Evolutionary conservation across 1,284 basidiomycete genomes (phyloP).

Genomic region (Pseudozyma sp.): DNA sequence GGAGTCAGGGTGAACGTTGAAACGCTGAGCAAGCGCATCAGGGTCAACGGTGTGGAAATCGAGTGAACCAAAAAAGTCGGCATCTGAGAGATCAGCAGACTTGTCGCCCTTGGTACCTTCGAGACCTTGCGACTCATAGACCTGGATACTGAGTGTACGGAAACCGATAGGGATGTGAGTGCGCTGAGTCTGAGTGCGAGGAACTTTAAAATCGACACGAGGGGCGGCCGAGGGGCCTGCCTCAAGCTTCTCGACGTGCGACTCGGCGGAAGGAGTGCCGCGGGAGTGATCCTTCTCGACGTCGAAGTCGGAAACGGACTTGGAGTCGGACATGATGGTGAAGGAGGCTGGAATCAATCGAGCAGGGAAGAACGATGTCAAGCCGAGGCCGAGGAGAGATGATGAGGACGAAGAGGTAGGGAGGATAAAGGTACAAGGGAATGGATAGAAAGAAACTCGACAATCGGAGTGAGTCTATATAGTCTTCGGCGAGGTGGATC

Average conservation of each 20-base stretch:
- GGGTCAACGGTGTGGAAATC: slow-evolving; percentile 74
- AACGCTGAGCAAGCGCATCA: slow-evolving; percentile 73
- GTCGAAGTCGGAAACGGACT: slow-evolving; percentile 36
- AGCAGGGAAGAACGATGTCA: slow-evolving; percentile 17
- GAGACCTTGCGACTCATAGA: slow-evolving; percentile 51
- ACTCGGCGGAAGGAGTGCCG: slow-evolving; percentile 21
- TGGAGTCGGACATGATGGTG: slow-evolving; percentile 32
- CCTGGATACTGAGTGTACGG: slow-evolving; percentile 60
- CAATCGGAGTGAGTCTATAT: slow-evolving; percentile 10
- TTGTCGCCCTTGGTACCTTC: slow-evolving; percentile 33
- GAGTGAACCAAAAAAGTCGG: slow-evolving; percentile 65
- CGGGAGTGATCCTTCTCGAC: slow-evolving; percentile 38
- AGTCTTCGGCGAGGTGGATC: slow-evolving; percentile 4
- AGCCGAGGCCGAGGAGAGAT: slow-evolving; percentile 13
- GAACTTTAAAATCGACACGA: slow-evolving; percentile 41
- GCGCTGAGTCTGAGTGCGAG: slow-evolving; percentile 42
- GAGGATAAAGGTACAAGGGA: slow-evolving; percentile 2
- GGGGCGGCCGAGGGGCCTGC: slow-evolving; percentile 18
- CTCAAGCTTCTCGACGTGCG: slow-evolving; percentile 9
- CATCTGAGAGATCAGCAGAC: slow-evolving; percentile 29
- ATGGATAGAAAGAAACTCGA: not conserved
- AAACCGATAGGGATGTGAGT: slow-evolving; percentile 59
- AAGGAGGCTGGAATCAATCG: slow-evolving; percentile 16
- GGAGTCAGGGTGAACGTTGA: slow-evolving; percentile 70
- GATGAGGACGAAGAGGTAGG: slow-evolving; percentile 1